Evolutionary conservation across 805 yeast genomes (phyloP), one percentile per base, ranked within the genome.

Genomic region (Komagataella phaffii): DNA sequence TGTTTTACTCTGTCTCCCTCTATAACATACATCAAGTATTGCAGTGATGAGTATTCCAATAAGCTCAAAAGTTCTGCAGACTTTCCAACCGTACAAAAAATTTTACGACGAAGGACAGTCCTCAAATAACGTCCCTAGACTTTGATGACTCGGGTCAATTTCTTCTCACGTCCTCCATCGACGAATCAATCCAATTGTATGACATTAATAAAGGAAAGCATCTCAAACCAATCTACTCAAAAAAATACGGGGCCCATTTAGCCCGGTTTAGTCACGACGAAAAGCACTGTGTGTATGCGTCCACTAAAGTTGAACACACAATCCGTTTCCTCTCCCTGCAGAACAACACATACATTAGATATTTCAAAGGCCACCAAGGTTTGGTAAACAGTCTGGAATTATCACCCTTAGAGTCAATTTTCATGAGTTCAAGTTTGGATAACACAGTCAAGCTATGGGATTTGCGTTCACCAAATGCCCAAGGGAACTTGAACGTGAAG

Each of bases 391-490:
- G 80, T 7, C 64, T 93, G 4, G 88, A 85, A 64, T 77, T 88
- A 59, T 78, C 81, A 48, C 96, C 95, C 0, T 70, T 77, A 4
- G 74, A 75, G 52, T 89, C 83, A 59, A 66, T 75, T 10, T 77
- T 86, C 61, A 58, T 86, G 7, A 80, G 86, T 46, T 74, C 90
- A 0, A 77, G 95, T 0, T 64, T 76, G 52, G 99, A 93, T 63
- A 76, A 83, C 51, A 80, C 96, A 0, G 85, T 89, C 1, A 78
- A 93, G 56, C 57, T 86, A 6, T 93, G 99, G 99, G 98, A 93
- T 66, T 63, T 85, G 23, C 71, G 91, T 57, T 72, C 84, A 0
- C 71, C 86, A 1, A 73, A 77, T 53, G 77, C 85, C 17, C 81
- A 78, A 53, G 93, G 95, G 0, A 66, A 75, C 3, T 61, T 82